Evolutionary conservation across 2,329 filamentous ascomycete genomes (phyloP).

Genomic region (Rutstroemia sydowiana): DNA sequence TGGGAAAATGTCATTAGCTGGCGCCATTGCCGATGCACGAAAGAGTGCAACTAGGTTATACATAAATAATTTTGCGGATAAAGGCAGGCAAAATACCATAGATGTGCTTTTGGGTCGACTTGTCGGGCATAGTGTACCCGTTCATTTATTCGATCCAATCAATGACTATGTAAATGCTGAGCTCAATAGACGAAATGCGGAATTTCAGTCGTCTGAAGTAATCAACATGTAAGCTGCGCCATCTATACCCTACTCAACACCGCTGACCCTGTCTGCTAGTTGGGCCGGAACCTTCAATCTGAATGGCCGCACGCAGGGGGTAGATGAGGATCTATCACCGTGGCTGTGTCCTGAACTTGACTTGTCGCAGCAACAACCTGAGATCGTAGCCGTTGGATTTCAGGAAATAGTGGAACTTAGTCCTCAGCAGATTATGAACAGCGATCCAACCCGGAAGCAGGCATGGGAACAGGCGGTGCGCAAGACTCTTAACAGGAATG

Average conservation of each 20-base stretch:
- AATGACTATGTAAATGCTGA: conserved; percentile 83
- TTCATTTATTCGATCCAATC: conserved; percentile 86
- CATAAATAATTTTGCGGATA: conserved; percentile 90
- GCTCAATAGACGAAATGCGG: conserved; percentile 56
- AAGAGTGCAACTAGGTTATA: conserved; percentile 87
- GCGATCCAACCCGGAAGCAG: conserved; percentile 77
- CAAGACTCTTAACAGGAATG: conserved; percentile 65
- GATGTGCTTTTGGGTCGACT: conserved; percentile 87
- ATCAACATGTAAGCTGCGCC: conserved; percentile 53
- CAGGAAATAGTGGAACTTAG: conserved; percentile 98
- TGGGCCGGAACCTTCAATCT: conserved; percentile 87
- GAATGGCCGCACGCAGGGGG: conserved; percentile 76
- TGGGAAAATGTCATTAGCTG: conserved; percentile 77
- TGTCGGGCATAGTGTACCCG: conserved; percentile 67
- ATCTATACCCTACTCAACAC: neutral
- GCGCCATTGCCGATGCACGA: conserved; percentile 76
- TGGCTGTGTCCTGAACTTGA: conserved; percentile 73
- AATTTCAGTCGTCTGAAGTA: conserved; percentile 67
- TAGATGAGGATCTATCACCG: conserved; percentile 69
- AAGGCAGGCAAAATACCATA: conserved; percentile 89
- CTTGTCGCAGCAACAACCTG: conserved; percentile 56
- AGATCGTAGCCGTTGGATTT: conserved; percentile 85
- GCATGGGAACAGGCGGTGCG: conserved; percentile 82
- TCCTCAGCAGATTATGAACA: conserved; percentile 98
- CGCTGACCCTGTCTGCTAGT: conserved; percentile 14